These are phyloP conservation scores for Alternaria angustiovoidea DNA, from an alignment of 2,329 filamentous ascomycete species.

Conservation along the genomic window DNA sequence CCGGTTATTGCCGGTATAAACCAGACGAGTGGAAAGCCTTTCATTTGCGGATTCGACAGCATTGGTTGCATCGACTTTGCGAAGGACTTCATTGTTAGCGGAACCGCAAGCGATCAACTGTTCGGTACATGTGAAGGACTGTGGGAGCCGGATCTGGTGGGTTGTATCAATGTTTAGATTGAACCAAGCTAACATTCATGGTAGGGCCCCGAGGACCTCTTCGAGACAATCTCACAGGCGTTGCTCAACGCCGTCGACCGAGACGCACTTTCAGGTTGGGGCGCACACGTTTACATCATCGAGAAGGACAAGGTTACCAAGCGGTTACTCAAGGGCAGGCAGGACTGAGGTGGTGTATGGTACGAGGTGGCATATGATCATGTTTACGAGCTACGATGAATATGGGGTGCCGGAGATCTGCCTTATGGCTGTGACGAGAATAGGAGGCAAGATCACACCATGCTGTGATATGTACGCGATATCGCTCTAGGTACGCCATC, in stretches of 20 bases:
- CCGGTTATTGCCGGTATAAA: constrained; percentile 96
- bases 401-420: constrained; percentile 2
- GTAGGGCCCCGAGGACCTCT: constrained; percentile 89
- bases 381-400: constrained; percentile 25
- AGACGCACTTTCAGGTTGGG: constrained; percentile 97
- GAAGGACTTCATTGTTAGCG: constrained; percentile 98
- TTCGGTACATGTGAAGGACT: constrained; percentile 98
- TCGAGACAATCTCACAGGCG: constrained; percentile 97
- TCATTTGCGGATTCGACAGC: constrained; percentile 98
- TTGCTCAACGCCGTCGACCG: constrained; percentile 95
- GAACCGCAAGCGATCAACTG: constrained; percentile 94
- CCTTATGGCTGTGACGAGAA: constrained; percentile 18
- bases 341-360: constrained; percentile 66
- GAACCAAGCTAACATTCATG: constrained; percentile 14
- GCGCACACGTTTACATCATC: constrained; percentile 98
- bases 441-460: constrained; percentile 4
- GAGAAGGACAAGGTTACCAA: constrained; percentile 99
- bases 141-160: constrained; percentile 96
- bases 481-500: background rate
- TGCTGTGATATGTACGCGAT: background rate
- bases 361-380: constrained; percentile 17
- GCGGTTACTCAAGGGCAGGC: constrained; percentile 95
- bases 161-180: background rate
- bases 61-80: constrained; percentile 99
- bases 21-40: constrained; percentile 90